A percentile compares a stretch with the other conserved stretches of the same genome.
Conservation (phyloP, 2,329 filamentous ascomycete genomes). For the Penicillium vulpinum region DNA sequence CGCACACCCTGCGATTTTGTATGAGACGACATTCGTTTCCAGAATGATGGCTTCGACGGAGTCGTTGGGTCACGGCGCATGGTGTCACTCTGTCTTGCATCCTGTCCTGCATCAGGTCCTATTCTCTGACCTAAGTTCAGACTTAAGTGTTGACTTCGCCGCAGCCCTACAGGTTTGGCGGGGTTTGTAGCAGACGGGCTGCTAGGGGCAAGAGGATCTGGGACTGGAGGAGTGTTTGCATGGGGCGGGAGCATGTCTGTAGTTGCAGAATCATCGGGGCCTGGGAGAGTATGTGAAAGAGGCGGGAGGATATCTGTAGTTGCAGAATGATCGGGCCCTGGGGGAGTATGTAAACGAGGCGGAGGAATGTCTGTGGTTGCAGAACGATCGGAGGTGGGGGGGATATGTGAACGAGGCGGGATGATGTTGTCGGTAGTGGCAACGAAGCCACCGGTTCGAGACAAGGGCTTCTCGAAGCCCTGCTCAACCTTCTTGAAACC, state of each 20-base stretch:
- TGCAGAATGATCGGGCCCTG: constrained; percentile 11
- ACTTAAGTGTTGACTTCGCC: constrained; percentile 5
- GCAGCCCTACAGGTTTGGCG: background rate
- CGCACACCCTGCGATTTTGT: constrained; percentile 26
- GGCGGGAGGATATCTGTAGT: background rate
- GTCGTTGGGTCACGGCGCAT: constrained; percentile 5
- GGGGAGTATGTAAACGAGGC: background rate
- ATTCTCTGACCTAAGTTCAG: background rate
- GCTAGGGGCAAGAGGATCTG: background rate
- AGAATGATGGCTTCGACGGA: constrained; percentile 32
- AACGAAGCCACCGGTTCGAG: constrained; percentile 38
- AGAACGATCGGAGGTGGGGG: constrained; percentile 6
- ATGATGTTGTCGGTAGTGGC: constrained; percentile 10
- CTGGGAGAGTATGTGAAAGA: too few relatives aligned
- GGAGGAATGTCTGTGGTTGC: background rate
- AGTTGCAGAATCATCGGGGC: background rate
- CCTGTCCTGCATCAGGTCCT: background rate
- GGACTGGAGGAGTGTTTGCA: constrained; percentile 3
- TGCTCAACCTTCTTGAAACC: constrained; percentile 44
- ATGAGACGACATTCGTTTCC: constrained; percentile 36
- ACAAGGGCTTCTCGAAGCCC: constrained; percentile 37
- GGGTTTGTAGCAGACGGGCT: constrained; percentile 8
- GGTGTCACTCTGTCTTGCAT: background rate
- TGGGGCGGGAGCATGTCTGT: constrained; percentile 1
- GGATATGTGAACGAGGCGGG: constrained; percentile 1